phyloP scores from a whole-genome alignment of 2,329 filamentous ascomycete genomes.

The Hypocreales sp. region DNA sequence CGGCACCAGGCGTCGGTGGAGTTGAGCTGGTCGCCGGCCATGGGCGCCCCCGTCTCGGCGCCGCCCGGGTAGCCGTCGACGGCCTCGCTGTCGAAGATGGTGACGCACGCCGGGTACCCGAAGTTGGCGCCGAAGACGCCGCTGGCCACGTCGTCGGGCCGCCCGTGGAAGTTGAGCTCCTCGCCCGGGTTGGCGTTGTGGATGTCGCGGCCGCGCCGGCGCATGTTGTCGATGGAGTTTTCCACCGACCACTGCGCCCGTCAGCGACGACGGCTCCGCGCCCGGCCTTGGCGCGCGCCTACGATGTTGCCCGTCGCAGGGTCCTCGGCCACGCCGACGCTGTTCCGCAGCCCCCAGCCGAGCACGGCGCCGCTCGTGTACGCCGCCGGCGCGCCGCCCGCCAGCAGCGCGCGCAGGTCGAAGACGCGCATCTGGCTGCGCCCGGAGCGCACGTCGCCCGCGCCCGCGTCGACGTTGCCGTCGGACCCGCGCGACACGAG shows the following conservation, averaged over 20 bases:
- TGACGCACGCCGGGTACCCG: constrained; percentile 48
- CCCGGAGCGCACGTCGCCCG: constrained; percentile 32
- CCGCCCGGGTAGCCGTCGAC: constrained; percentile 17
- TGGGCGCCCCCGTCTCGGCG: constrained; percentile 9
- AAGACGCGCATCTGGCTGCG: constrained; percentile 44
- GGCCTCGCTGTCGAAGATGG: constrained; percentile 31
- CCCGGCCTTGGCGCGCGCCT: constrained; percentile 3
- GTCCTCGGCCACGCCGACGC: constrained; percentile 50
- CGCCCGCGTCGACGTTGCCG: constrained; percentile 37
- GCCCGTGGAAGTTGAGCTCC: constrained; percentile 55
- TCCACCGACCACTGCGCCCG: constrained; percentile 44
- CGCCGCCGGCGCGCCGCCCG: constrained; percentile 10
- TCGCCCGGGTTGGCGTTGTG: constrained; percentile 55
- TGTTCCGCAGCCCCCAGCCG: constrained; percentile 56
- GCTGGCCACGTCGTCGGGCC: constrained; percentile 19
- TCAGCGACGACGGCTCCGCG: too few relatives aligned
- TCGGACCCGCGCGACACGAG: constrained; percentile 47
- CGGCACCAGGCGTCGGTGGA: constrained; percentile 10
- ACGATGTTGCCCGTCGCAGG: constrained; percentile 27
- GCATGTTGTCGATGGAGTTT: constrained; percentile 48
- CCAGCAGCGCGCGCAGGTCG: constrained; percentile 13
- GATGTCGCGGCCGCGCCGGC: constrained; percentile 36
- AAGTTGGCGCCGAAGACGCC: constrained; percentile 29
- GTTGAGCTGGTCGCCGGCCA: constrained; percentile 8
- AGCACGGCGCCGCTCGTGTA: constrained; percentile 28